Base-by-base conservation (phyloP, 2,329 filamentous ascomycete genomes). In the Penicillium frequentans region DNA sequence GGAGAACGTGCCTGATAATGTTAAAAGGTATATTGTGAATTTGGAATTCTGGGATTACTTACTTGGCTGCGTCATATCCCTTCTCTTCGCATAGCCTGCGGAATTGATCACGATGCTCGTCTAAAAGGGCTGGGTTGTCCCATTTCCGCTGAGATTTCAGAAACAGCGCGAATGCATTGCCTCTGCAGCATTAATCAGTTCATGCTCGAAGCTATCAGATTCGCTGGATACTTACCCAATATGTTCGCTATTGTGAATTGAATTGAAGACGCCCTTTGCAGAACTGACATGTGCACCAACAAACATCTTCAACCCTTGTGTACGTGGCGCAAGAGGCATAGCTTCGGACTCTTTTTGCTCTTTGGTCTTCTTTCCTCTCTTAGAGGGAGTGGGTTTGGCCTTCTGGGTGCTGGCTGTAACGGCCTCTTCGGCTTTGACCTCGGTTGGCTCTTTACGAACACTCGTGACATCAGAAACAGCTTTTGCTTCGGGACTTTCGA, bases 111-210 rank as follows among this genome's bases (percentile, higher is more conserved):
- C 84, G 82, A 52, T 88, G 84, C 26, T 89, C 86, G 39, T 85
- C 75, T 26, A 88, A 82, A 5, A 99, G 81, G 0, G 90, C 84
- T 9, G 93, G 91, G 68, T 89, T 96, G 27, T 85, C 82, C 95
- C 95, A 99, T 79, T 96, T 98, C 54, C 93, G 87, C 74, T 99
- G 95, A 0, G 91, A 96, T 73, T 98, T 98, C 65, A 99, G 83
- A 77, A 99, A 99, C 21, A 98, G 81, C 4, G 95, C 95, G 66
- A 98, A 96, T 10, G 93, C 86, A 72, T 98, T 99, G 61, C 90
- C 93, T 52, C 93, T 82, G 49, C 61, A 69, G 8, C 19, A n/a
- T 8, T 1, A 14, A 9, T 52, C 54, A 46, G 54, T 31, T 1
- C 47, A 6, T 47, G 3, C 35, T 29, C 26, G 10, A 44, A 29